Base-by-base conservation (phyloP, 495 filamentous ascomycete genomes). In the Aspergillus sparsus region DNA sequence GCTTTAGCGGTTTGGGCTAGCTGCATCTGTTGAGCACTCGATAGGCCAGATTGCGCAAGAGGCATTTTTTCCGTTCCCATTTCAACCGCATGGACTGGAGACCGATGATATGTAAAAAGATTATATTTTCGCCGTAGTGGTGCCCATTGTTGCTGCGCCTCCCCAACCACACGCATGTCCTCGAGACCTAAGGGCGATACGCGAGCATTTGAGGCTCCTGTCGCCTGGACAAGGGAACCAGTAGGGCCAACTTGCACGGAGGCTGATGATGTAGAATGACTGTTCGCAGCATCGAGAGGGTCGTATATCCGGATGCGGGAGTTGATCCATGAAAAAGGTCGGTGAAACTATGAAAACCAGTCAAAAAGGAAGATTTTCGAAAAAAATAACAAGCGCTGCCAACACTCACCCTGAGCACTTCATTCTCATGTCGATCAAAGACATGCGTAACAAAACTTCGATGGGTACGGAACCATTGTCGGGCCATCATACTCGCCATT, bases 361-460 rank as follows among this genome's bases (percentile, higher is more conserved):
- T 7, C 7, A 57, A 13, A 64, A 57, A 39, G 8, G 7, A 51
- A 27, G 21, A 27, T 27, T 27, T 27, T 8, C 9, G 45, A 12
- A 15, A 37, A 27, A 27, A 27, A 27, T 1, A 27, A 27, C 21
- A 27, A 27, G 21, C 21, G 21, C 9, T 16, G 46, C 15, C 32
- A 49, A 49, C 41, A 27, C 76, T 35, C 77, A 86, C 82, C 60
- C 86, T 69, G 44, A 89, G 69, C 6, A 90, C 81, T 64, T 89
- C 87, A 59, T 79, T 82, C 66, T 86, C 83, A 51, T 84, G 72
- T 60, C 75, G 79, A 62, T 89, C 87, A 71, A 90, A 89, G 9
- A 90, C 83, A 73, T 89, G 84, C 11, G 87, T 87, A 33, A 84
- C 86, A 58, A 89, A 90, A 59, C 85, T 83, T 36, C 87, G 73